phyloP scores from a whole-genome alignment of 2,329 filamentous ascomycete species.

The Fusarium napiforme region DNA sequence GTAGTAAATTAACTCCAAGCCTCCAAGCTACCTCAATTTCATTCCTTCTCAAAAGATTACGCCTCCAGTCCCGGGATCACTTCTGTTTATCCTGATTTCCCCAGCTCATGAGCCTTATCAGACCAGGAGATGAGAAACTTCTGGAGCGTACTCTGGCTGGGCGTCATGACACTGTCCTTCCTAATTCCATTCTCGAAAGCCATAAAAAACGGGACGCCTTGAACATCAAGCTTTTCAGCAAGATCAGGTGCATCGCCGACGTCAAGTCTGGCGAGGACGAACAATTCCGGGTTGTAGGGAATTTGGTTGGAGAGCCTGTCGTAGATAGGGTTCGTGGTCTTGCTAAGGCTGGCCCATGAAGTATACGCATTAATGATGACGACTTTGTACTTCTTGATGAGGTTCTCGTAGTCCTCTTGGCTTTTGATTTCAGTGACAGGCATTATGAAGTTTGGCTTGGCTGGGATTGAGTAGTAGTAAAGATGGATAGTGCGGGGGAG shows the following conservation, averaged over 20 bases:
- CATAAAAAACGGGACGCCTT: background rate
- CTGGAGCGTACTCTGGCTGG: background rate
- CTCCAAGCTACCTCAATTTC: background rate
- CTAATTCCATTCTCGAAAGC: background rate
- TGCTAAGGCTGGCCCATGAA: background rate
- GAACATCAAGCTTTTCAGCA: background rate
- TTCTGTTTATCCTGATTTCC: rapidly evolving
- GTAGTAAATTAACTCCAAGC: background rate
- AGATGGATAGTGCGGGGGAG: no score
- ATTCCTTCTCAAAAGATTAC: background rate
- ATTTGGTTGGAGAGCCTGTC: background rate
- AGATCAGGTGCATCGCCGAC: background rate
- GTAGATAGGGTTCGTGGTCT: background rate
- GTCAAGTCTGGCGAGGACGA: background rate
- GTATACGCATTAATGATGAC: background rate
- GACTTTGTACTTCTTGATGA: background rate
- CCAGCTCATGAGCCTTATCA: background rate
- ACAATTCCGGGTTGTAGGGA: rapidly evolving
- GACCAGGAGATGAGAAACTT: background rate
- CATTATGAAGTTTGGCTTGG: background rate
- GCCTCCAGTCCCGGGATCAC: rapidly evolving
- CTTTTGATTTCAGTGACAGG: background rate
- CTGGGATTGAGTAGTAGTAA: no score
- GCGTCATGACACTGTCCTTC: background rate
- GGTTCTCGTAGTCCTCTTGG: rapidly evolving